Base-by-base conservation (phyloP, 805 yeast genomes). In the Tetrapisispora taiwanensis region DNA sequence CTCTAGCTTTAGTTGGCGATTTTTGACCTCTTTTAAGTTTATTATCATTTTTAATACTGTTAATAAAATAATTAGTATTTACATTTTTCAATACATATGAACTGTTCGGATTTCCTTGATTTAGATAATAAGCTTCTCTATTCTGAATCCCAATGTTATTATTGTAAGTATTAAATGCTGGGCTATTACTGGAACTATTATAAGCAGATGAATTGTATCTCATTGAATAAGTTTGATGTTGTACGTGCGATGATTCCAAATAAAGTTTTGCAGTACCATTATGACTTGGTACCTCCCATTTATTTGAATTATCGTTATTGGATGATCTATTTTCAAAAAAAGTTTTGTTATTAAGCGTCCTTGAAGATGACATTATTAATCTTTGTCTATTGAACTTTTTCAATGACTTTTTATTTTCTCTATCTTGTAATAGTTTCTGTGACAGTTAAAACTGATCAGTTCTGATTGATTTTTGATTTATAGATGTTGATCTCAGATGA, bases 281-380 rank as follows among this genome's bases (percentile, higher is more conserved):
- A 3, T n/a, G 14, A 26, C 30, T 15, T 4, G 19, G 12, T 9
- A 3, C 13, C n/a, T 18, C 28, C 43, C 43, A 41, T 17, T 34
- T 22, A 14, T 41, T 41, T 8, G 12, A 13, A 20, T 28, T 19
- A 1, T 18, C 32, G 4, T 15, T 14, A 41, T 30, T 30, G 4
- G n/a, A 27, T 3, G 33, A 13, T n/a, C 28, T 35, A 6, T 19
- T 15, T 13, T 42, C 24, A 31, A 42, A 35, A 17, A 27, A 42
- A 8, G 30, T 36, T 36, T 42, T 42, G 30, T 42, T 42, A 24
- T 42, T 35, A 18, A 42, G 30, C 13, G 40, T 30, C 30, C 44
- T 35, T 1, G 36, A 14, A 4, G 36, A 20, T 4, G 40, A 36
- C 44, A 42, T 42, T 24, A 22, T 8, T 22, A 22, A 22, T 22